Conservation (phyloP, 2,329 filamentous ascomycete genomes). For the Hirsutella minnesotensis region DNA sequence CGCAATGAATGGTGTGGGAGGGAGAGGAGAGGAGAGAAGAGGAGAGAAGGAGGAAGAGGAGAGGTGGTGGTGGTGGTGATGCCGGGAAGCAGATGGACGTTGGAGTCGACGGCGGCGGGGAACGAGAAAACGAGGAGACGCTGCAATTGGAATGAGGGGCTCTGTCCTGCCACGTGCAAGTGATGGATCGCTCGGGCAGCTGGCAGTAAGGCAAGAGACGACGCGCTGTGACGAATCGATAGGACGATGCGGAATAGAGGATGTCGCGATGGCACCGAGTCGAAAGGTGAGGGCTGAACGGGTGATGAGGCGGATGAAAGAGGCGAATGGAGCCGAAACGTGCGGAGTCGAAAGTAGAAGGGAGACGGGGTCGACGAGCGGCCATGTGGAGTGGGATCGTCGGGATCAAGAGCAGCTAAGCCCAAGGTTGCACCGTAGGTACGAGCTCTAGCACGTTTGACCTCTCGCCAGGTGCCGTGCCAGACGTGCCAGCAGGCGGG, state of each 20-base stretch:
- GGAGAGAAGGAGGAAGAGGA: not conserved
- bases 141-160: not conserved
- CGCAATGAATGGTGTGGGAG: not conserved
- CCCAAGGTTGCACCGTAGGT: too few species aligned
- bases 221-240: too few species aligned
- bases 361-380: not conserved
- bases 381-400: conserved; percentile 2
- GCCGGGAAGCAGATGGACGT: not conserved
- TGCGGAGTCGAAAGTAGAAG: conserved; percentile 2
- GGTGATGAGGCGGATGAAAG: not conserved
- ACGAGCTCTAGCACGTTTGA: too few species aligned
- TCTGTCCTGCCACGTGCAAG: too few species aligned
- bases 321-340: not conserved
- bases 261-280: not conserved
- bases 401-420: not conserved
- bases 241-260: not conserved
- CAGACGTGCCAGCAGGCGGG: too few species aligned
- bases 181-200: not conserved
- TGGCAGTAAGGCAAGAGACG: too few species aligned
- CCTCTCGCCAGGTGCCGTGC: too few species aligned
- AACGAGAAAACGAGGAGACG: not conserved
- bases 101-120: not conserved
- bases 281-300: not conserved
- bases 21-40: not conserved
- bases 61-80: not conserved